Evolutionary conservation across 2,329 filamentous ascomycete genomes (phyloP).

Genomic region (Ascochyta koolunga): DNA sequence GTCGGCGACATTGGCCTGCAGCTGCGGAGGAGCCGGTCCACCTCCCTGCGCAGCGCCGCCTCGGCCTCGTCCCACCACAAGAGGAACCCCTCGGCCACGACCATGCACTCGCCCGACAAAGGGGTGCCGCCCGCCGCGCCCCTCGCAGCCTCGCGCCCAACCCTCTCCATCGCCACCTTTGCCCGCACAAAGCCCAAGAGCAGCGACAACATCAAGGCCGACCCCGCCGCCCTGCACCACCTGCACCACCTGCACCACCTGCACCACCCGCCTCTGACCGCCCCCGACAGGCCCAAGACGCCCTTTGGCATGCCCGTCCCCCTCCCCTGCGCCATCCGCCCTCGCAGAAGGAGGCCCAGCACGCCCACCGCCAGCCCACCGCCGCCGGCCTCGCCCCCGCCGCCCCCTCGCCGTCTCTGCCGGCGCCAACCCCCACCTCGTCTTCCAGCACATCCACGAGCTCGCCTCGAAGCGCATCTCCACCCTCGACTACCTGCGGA

Average conservation of each 20-base stretch:
- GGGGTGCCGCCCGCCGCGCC: slow-evolving; percentile 21
- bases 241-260: too few relatives aligned
- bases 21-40: slow-evolving; percentile 48
- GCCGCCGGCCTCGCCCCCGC: slow-evolving; percentile 35
- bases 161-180: slow-evolving; percentile 49
- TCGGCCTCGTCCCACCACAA: slow-evolving; percentile 34
- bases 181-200: slow-evolving; percentile 45
- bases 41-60: slow-evolving; percentile 50
- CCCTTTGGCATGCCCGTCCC: slow-evolving; percentile 41
- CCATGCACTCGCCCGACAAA: slow-evolving; percentile 45
- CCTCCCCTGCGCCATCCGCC: slow-evolving; percentile 33
- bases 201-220: slow-evolving; percentile 40
- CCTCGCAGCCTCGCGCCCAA: slow-evolving; percentile 34
- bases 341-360: slow-evolving; percentile 36
- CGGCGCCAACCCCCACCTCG: slow-evolving; percentile 58
- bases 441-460: slow-evolving; percentile 77
- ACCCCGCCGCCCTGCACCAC: slow-evolving; percentile 16
- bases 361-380: slow-evolving; percentile 24
- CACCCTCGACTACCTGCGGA: slow-evolving; percentile 89
- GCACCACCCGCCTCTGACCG: slow-evolving; percentile 42
- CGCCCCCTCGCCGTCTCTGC: slow-evolving; percentile 34
- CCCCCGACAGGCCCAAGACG: slow-evolving; percentile 44
- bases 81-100: slow-evolving; percentile 42
- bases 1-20: slow-evolving; percentile 48
- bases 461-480: slow-evolving; percentile 90